Conservation (phyloP, 805 yeast genomes). For the Brettanomyces bruxellensis region DNA sequence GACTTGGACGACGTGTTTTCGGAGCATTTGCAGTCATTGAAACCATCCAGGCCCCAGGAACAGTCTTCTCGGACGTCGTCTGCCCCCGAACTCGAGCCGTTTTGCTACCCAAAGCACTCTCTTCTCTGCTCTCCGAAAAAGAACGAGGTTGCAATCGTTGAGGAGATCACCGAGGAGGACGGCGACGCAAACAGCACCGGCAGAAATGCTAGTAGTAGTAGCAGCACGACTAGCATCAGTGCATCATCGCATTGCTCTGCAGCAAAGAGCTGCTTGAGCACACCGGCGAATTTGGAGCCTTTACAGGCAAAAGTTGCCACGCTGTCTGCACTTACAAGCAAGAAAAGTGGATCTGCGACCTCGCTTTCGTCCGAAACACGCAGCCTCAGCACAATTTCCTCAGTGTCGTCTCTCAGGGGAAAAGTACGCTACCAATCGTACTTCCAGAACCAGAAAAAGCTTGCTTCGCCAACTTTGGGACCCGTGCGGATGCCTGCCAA, state of each 20-base stretch:
- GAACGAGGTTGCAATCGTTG: conserved; percentile 21
- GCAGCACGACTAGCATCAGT: background rate
- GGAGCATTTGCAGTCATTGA: background rate
- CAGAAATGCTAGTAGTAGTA: background rate
- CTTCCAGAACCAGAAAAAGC: conserved; percentile 16
- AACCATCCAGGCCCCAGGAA: background rate
- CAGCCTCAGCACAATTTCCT: background rate
- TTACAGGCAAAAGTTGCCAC: background rate
- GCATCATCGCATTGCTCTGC: background rate
- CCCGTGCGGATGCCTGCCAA: background rate
- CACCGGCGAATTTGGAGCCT: background rate
- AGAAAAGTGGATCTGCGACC: background rate
- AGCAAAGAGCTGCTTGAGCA: background rate
- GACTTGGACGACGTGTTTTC: conserved; percentile 25
- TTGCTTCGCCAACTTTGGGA: conserved; percentile 10
- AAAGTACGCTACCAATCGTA: conserved; percentile 23
- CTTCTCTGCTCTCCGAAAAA: conserved; percentile 24
- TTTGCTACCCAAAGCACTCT: conserved; percentile 20
- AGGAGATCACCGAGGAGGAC: conserved; percentile 19
- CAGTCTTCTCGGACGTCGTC: conserved; percentile 3
- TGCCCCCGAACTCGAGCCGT: conserved; percentile 9
- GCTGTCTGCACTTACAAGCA: background rate
- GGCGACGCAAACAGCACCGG: background rate
- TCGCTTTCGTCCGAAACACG: background rate
- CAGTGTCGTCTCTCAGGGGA: background rate